These are phyloP conservation scores for Earliella scabrosa DNA, from an alignment of 1,284 basidiomycete genomes.

Conservation along the genomic window DNA sequence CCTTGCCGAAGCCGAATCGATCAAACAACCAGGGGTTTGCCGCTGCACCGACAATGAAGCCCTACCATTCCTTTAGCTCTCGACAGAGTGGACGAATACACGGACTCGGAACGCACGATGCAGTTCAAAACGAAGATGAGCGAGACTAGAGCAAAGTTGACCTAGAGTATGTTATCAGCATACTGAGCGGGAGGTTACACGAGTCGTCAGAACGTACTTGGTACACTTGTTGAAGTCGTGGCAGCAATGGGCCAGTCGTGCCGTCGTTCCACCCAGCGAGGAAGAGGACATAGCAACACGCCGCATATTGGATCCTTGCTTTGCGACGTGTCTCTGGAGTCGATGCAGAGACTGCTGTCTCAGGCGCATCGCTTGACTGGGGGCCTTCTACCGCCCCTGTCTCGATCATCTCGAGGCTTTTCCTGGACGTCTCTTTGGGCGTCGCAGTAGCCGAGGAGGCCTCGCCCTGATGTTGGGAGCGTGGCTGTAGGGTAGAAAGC, in stretches of 20 bases:
- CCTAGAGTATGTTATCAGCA: slow-evolving; percentile 30
- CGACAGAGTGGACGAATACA: background rate
- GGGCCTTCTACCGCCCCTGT: background rate
- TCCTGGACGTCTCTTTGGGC: background rate
- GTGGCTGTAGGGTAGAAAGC: too few relatives aligned
- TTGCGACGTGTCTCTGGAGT: slow-evolving; percentile 19
- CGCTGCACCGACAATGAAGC: slow-evolving; percentile 50
- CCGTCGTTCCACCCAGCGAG: slow-evolving; percentile 67
- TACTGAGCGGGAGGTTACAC: background rate
- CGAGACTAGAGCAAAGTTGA: slow-evolving; percentile 50
- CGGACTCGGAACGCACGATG: slow-evolving; percentile 41
- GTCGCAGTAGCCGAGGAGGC: too few relatives aligned
- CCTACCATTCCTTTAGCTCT: slow-evolving; percentile 31
- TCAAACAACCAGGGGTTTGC: slow-evolving; percentile 55
- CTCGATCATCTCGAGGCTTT: slow-evolving; percentile 7
- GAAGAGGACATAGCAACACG: slow-evolving; percentile 47
- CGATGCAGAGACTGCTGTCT: slow-evolving; percentile 7
- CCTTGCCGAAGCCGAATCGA: slow-evolving; percentile 60
- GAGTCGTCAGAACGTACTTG: slow-evolving; percentile 35
- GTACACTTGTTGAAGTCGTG: slow-evolving; percentile 57
- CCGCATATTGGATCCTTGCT: slow-evolving; percentile 40
- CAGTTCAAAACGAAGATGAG: slow-evolving; percentile 61
- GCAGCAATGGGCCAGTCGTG: slow-evolving; percentile 62
- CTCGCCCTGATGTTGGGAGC: too few relatives aligned
- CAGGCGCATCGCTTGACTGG: background rate